Percentiles rank a stretch among this genome's conserved stretches.
Conservation (phyloP, 2,329 filamentous ascomycete genomes). For the Coleophoma cylindrospora region DNA sequence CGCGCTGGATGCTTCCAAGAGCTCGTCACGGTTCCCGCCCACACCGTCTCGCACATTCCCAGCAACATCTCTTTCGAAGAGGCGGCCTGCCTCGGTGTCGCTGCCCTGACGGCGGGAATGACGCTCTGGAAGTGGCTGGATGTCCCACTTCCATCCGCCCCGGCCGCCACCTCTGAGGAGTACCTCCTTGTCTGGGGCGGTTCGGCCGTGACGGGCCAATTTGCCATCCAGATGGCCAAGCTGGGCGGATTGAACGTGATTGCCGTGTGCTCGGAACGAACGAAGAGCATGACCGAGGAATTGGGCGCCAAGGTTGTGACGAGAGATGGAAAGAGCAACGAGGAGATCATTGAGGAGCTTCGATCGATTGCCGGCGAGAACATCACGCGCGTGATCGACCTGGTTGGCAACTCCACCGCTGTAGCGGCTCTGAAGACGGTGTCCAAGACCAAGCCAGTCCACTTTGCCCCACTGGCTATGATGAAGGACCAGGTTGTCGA, state of each 20-base stretch:
- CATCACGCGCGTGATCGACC: constrained; percentile 31
- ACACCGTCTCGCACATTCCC: constrained; percentile 35
- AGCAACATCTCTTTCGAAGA: constrained; percentile 25
- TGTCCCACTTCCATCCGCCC: constrained; percentile 19
- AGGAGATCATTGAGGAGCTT: constrained; percentile 29
- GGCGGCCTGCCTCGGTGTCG: constrained; percentile 34
- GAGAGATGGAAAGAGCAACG: constrained; percentile 27
- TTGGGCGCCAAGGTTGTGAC: constrained; percentile 30
- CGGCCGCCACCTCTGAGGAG: neutral
- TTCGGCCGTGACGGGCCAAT: constrained; percentile 35
- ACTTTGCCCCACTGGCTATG: constrained; percentile 32
- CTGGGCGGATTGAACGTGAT: constrained; percentile 30
- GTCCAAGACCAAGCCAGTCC: constrained; percentile 16
- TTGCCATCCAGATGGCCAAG: constrained; percentile 32
- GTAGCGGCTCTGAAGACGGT: constrained; percentile 21
- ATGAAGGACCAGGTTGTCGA: constrained; percentile 23
- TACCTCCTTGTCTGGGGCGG: constrained; percentile 34
- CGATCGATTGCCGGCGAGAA: constrained; percentile 16
- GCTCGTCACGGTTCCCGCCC: constrained; percentile 33
- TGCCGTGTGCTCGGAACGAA: constrained; percentile 18
- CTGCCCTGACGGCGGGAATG: constrained; percentile 35
- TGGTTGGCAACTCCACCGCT: constrained; percentile 32
- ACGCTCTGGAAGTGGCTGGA: constrained; percentile 35
- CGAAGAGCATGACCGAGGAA: neutral
- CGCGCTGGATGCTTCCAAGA: constrained; percentile 38